Evolutionary conservation across 2,329 filamentous ascomycete genomes (phyloP), one percentile per base, ranked within the genome.

Genomic region (Tolypocladium guangdongense): DNA sequence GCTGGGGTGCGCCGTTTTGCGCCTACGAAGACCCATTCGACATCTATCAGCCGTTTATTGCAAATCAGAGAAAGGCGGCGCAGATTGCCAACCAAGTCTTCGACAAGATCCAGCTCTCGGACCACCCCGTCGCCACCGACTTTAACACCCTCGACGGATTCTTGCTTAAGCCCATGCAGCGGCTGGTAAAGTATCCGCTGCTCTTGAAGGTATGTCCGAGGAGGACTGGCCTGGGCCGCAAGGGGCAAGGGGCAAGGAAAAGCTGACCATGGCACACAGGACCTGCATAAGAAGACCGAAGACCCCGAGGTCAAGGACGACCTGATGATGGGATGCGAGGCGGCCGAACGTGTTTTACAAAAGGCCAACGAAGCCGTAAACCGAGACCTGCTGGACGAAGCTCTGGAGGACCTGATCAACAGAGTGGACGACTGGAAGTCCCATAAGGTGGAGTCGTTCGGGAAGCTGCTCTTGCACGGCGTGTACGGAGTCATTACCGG

Each of bases 381-480:
- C 65, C 86, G 88, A 50, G 90, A 96, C 64, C 81, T 96, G 51
- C 78, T 95, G 51, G 81, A 87, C 49, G 88, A 93, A 64, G 90
- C 91, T 7, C 75, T 96, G 11, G 83, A 87, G 56, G 93, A 97
- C 55, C 77, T 99, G 30, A 84, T 86, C 55, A 73, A 73, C 52
- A 80, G 93, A 50, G 92, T 99, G 1, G 93, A 97, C 64, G 93
- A 99, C 67, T 99, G 93, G 93, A 97, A 96, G 70, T 88, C 87
- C 51, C 88, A 97, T 66, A 83, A 86, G 55, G 85, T 96, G 32
- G 88, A 95, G 57, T 83, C 87, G n/a, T 96, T 99, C 63, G 93
- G 93, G 41, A 87, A 90, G 52, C 75, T 99, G 22, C 77, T 99
- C 35, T 77, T 95, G 27, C 88, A 95, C 61, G 93, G 93, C 36